Evolutionary conservation across 2,329 filamentous ascomycete species (phyloP).

Genomic region (Cladosporium sp.): DNA sequence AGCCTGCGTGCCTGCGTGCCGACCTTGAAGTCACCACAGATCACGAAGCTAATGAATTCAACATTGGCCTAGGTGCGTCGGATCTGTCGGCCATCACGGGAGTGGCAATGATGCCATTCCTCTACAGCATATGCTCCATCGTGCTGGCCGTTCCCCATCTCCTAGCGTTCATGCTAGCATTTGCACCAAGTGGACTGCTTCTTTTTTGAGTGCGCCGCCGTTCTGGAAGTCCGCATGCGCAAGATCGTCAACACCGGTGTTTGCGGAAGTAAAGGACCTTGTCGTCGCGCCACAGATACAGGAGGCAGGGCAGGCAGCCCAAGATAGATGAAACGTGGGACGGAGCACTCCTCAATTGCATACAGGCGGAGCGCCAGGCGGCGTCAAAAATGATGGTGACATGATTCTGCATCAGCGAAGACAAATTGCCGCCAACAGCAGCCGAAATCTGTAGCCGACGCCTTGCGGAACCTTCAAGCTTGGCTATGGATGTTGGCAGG

Average conservation of each 20-base stretch:
- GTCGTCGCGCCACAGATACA: no score
- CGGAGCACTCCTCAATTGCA: no score
- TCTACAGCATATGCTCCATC: background rate
- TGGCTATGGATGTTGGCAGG: background rate
- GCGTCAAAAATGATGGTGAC: no score
- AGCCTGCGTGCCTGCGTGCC: no score
- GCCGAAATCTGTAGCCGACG: constrained; percentile 2
- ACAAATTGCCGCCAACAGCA: background rate
- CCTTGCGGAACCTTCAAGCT: background rate
- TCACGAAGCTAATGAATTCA: no score
- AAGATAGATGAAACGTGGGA: no score
- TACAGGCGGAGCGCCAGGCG: no score
- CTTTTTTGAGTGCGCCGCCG: constrained; percentile 3
- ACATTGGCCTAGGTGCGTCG: no score
- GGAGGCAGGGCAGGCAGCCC: no score
- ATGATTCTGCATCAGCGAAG: no score
- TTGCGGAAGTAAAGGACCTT: no score
- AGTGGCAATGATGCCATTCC: background rate
- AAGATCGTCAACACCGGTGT: constrained; percentile 2
- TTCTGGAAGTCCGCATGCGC: background rate
- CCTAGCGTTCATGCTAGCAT: constrained; percentile 4
- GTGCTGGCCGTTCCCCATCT: background rate
- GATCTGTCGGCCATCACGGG: background rate
- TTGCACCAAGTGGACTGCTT: constrained; percentile 6
- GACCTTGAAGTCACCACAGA: no score